These are phyloP conservation scores for Keqinozyma sinolaborantium DNA, from an alignment of 1,139 yeast genomes.

Conservation along the genomic window DNA sequence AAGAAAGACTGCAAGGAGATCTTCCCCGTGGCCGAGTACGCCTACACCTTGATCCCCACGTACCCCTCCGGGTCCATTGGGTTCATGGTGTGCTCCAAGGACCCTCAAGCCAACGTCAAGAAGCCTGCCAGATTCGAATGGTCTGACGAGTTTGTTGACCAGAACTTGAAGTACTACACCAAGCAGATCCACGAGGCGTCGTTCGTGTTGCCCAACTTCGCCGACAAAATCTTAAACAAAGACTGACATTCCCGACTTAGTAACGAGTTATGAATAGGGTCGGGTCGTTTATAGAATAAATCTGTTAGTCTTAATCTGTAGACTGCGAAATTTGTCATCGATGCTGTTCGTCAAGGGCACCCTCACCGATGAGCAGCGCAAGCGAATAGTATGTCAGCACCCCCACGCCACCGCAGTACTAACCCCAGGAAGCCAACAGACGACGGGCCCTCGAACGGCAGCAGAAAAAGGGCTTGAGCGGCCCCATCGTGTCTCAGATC, in stretches of 20 bases:
- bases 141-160: conserved; percentile 57
- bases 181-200: conserved; percentile 78
- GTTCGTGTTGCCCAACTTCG: conserved; percentile 87
- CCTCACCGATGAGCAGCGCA: conserved; percentile 23
- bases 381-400: conserved; percentile 21
- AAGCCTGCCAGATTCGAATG: conserved; percentile 65
- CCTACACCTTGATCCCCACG: conserved; percentile 87
- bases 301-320: too few species aligned
- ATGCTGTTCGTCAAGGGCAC: conserved; percentile 21
- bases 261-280: too few species aligned
- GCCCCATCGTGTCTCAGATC: conserved; percentile 12
- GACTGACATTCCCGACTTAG: conserved; percentile 10
- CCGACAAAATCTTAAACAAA: conserved; percentile 41
- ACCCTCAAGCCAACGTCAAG: conserved; percentile 56
- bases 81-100: conserved; percentile 87
- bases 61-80: conserved; percentile 95
- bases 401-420: conserved; percentile 11
- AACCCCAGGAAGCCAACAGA: conserved; percentile 50
- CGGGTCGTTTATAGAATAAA: background rate
- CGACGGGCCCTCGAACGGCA: conserved; percentile 56
- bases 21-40: conserved; percentile 86
- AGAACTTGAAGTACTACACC: conserved; percentile 76
- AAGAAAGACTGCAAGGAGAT: conserved; percentile 71
- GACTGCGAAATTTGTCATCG: too few species aligned
- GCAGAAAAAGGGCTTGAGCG: conserved; percentile 29